These are phyloP conservation scores for Mucor circinelloides DNA, from an alignment of 371 early-diverging fungal species.

Conservation along the genomic window DNA sequence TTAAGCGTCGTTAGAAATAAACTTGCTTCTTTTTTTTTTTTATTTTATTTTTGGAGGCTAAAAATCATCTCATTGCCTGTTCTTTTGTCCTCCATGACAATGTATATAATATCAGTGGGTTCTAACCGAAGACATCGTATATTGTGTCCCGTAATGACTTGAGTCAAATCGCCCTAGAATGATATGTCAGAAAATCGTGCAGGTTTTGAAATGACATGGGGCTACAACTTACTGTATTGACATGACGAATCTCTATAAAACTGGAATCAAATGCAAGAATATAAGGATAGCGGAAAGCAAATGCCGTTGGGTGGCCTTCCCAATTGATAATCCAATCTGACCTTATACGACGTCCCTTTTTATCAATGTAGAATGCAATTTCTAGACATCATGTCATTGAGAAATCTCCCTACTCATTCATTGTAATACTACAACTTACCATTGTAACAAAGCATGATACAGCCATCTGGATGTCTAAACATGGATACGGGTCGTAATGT, in stretches of 20 bases:
- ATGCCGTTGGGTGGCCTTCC: conserved; percentile 74
- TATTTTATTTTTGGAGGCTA: neutral
- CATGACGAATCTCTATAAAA: conserved; percentile 88
- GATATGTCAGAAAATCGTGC: no score
- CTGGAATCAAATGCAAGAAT: conserved; percentile 84
- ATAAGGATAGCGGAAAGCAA: conserved; percentile 78
- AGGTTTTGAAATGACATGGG: no score
- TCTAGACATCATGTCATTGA: conserved; percentile 37
- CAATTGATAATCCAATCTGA: conserved; percentile 76
- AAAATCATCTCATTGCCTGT: conserved; percentile 12
- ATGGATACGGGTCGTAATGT: conserved; percentile 77
- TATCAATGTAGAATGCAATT: conserved; percentile 91
- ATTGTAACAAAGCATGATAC: conserved; percentile 90
- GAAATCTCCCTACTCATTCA: neutral
- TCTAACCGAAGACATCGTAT: conserved; percentile 60
- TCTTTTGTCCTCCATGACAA: conserved; percentile 54
- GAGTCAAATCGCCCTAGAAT: conserved; percentile 61
- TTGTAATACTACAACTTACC: conserved; percentile 24
- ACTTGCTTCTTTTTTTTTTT: neutral
- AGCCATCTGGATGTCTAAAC: conserved; percentile 75
- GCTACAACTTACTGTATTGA: conserved; percentile 55
- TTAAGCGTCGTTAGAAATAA: conserved; percentile 49
- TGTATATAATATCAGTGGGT: conserved; percentile 53
- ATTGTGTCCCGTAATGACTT: conserved; percentile 65
- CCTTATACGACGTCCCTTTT: conserved; percentile 79